A percentile compares a stretch with the other conserved stretches of the same genome.
These are phyloP conservation scores for Alternaria conjuncta DNA, from an alignment of 2,329 filamentous ascomycete species.

Conservation along the genomic window DNA sequence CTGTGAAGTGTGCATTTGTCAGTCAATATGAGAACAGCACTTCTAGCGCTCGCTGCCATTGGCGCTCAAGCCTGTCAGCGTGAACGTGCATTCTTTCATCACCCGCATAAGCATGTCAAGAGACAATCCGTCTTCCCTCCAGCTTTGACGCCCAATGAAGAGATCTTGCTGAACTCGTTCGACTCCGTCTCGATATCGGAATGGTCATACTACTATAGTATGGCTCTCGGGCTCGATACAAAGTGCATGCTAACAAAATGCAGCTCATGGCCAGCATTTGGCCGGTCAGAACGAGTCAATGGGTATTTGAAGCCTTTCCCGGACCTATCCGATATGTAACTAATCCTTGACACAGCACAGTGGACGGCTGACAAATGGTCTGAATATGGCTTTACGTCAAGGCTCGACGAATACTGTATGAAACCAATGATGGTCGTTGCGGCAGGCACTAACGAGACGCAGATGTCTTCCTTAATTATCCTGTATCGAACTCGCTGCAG, in stretches of 20 bases:
- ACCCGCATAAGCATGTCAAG: conserved; percentile 32
- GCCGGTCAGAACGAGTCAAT: conserved; percentile 46
- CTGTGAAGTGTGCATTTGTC: conserved; percentile 2
- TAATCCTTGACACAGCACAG: conserved; percentile 32
- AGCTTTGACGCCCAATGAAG: conserved; percentile 44
- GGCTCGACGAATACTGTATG: conserved; percentile 46
- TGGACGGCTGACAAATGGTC: conserved; percentile 49
- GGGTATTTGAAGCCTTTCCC: neutral
- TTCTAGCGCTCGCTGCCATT: conserved; percentile 36
- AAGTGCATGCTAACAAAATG: conserved; percentile 12
- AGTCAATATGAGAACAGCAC: conserved; percentile 34
- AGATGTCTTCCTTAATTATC: conserved; percentile 49
- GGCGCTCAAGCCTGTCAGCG: conserved; percentile 44
- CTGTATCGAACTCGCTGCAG: conserved; percentile 42
- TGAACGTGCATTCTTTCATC: conserved; percentile 34
- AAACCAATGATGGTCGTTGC: neutral
- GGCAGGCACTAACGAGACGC: neutral
- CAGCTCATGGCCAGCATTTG: conserved; percentile 43
- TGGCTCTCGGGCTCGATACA: neutral
- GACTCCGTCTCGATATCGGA: conserved; percentile 49
- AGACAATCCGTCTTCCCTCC: conserved; percentile 43
- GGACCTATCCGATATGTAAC: neutral
- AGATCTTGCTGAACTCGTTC: conserved; percentile 50
- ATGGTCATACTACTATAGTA: conserved; percentile 50
- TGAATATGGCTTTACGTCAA: conserved; percentile 45